Base-by-base conservation (phyloP, 495 filamentous ascomycete genomes). In the Neurospora africana region DNA sequence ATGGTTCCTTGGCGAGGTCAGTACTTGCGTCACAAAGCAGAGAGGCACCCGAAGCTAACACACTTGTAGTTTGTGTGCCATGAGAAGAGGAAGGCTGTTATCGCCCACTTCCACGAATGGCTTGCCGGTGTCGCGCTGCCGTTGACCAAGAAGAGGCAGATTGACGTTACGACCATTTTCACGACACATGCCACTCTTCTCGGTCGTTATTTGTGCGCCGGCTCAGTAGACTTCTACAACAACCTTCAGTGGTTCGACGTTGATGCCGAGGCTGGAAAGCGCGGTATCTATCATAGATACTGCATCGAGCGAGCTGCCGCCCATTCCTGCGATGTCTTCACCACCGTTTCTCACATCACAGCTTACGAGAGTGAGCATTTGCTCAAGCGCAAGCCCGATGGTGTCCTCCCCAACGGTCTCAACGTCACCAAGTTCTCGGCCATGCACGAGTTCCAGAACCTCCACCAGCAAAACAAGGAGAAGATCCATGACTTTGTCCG, bases 81-180 rank as follows among this genome's bases (percentile, higher is more conserved):
- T 80, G 95, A 99, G 81, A 93, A 90, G 79, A 89, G 87, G 65
- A 91, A 89, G 72, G 95, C 95, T 0, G 93, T 99, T 70, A 92
- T 99, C 76, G 96, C 93, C 41, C 96, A 99, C 81, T 99, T 98
- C 84, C 95, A 99, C 82, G 95, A 99, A 82, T 99, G 95, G 95
- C 87, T 99, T 68, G 92, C 95, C 8, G 96, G 95, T 80, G 95
- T 99, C n/a, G 95, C 93, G 71, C 85, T 98, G 30, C 95, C 96
- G 11, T 86, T 99, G 74, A 91, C 90, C 79, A 96, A 94, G 83
- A 97, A 92, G 84, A 88, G 95, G 19, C 90, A 92, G 72, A 98
- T 99, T 84, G 95, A 99, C 78, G 87, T 97, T 67, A 99, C 95
- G 10, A 98, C 96, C 75, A 98, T 99, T 80, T 99, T 99, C 83